Base-by-base conservation (phyloP, 306 rosid species). In the Cyclanthera cordifolia region DNA sequence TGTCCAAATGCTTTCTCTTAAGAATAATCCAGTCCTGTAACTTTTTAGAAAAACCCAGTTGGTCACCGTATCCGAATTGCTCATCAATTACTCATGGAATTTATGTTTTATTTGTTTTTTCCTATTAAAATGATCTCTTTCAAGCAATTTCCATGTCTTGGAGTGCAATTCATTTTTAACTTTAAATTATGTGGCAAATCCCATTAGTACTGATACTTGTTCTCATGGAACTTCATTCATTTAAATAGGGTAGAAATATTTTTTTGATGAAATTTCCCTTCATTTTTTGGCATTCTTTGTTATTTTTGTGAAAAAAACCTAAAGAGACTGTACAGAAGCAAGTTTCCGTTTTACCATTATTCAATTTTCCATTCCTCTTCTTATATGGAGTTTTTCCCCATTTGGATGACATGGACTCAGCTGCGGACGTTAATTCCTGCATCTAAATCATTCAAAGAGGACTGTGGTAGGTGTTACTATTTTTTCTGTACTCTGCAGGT, bases 401-500 rank as follows among this genome's bases (percentile, higher is more conserved):
- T 48, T 43, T 73, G 76, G 41, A 43, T 80, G 70, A 41, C 72
- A 53, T 70, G 73, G 74, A 46, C 60, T 45, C 76, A 84, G 88
- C 72, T 84, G 34, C 79, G 77, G 25, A 81, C 86, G 1, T 32
- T 84, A 78, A 55, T 77, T 81, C 85, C 99, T 74, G 99, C 99
- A 57, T 80, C 80, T 34, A 30, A 83, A 56, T 89, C 96, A 69
- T 93, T 93, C 69, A 49, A 82, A 76, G 91, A 87, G 73, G 98
- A 93, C 80, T 89, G 89, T 65, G 96, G 98, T 93, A 93, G 66
- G 93, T 76, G 54, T 73, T 73, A 69, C 56, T 7, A 39, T 45
- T 74, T 23, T 66, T 41, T 64, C 15, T 17, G n/a, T 63, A 58
- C 52, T 59, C 53, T 57, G 65, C 70, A 56, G 71, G 68, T 73